Conservation (phyloP, 495 filamentous ascomycete species). For the Rostrohypoxylon terebratum region DNA sequence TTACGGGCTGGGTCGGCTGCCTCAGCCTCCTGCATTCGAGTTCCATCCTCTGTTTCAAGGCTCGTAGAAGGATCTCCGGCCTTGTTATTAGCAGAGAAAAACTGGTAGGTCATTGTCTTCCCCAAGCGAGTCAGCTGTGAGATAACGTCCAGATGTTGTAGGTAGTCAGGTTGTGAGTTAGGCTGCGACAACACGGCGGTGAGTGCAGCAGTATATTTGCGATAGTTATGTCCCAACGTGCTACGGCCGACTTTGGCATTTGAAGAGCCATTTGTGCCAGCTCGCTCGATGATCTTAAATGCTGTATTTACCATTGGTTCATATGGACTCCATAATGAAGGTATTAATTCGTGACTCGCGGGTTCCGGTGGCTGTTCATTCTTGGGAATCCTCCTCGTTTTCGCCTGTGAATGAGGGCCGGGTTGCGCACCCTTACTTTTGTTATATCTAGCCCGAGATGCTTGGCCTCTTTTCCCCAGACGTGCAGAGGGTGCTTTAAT, state of each 20-base stretch:
- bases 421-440: constrained; percentile 42
- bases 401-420: constrained; percentile 36
- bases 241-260: constrained; percentile 57
- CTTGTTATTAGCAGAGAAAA: constrained; percentile 49
- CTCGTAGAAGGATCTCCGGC: background rate
- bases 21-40: constrained; percentile 2
- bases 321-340: constrained; percentile 55
- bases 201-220: constrained; percentile 58
- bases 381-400: constrained; percentile 10
- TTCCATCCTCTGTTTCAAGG: background rate
- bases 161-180: constrained; percentile 56
- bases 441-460: constrained; percentile 51
- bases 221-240: constrained; percentile 58
- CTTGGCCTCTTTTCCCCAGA: constrained; percentile 48
- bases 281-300: constrained; percentile 58
- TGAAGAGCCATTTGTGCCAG: constrained; percentile 55
- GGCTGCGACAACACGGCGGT: constrained; percentile 55
- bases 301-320: constrained; percentile 58
- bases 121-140: constrained; percentile 56
- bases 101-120: constrained; percentile 61
- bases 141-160: constrained; percentile 57
- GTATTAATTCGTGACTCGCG: constrained; percentile 7
- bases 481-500: constrained; percentile 48
- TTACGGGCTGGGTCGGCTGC: background rate
- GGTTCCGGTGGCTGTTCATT: constrained; percentile 8